Conservation (phyloP, 2,329 filamentous ascomycete genomes). For the Didymella exigua region DNA sequence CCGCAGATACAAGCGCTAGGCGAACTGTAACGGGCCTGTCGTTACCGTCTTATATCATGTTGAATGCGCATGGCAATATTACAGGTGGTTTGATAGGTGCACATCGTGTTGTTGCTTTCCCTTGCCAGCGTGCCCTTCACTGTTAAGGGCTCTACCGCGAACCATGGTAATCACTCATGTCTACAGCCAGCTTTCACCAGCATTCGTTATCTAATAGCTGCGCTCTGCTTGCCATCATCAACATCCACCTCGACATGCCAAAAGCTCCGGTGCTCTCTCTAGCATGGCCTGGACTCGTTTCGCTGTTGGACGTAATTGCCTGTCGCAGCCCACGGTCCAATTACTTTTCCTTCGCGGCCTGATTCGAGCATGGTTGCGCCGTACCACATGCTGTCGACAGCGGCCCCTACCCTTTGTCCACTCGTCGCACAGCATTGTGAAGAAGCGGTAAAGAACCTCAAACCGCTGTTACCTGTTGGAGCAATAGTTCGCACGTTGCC, state of each 20-base stretch:
- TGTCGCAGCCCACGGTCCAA: conserved; percentile 40
- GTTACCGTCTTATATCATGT: conserved; percentile 7
- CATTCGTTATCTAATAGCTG: too few relatives aligned
- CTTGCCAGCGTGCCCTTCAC: not conserved
- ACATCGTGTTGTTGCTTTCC: not conserved
- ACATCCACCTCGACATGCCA: not conserved
- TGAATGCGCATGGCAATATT: not conserved
- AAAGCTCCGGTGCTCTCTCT: not conserved
- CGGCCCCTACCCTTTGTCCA: conserved; percentile 18
- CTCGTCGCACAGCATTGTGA: conserved; percentile 31
- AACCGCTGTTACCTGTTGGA: conserved; percentile 35
- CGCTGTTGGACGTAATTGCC: conserved; percentile 24
- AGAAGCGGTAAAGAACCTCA: conserved; percentile 44
- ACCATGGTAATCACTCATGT: too few relatives aligned
- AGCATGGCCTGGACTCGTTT: conserved; percentile 8
- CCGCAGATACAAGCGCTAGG: conserved; percentile 12
- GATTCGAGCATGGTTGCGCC: conserved; percentile 24
- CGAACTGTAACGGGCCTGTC: not conserved
- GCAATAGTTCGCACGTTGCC: conserved; percentile 33
- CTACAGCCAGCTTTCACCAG: not conserved
- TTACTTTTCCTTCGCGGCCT: conserved; percentile 23
- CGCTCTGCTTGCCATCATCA: not conserved
- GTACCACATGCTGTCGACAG: conserved; percentile 29
- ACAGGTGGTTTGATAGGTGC: not conserved
- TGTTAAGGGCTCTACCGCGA: not conserved